These are phyloP conservation scores for Mycosphaerelloides madeirae DNA, from an alignment of 2,329 filamentous ascomycete species.

Conservation along the genomic window DNA sequence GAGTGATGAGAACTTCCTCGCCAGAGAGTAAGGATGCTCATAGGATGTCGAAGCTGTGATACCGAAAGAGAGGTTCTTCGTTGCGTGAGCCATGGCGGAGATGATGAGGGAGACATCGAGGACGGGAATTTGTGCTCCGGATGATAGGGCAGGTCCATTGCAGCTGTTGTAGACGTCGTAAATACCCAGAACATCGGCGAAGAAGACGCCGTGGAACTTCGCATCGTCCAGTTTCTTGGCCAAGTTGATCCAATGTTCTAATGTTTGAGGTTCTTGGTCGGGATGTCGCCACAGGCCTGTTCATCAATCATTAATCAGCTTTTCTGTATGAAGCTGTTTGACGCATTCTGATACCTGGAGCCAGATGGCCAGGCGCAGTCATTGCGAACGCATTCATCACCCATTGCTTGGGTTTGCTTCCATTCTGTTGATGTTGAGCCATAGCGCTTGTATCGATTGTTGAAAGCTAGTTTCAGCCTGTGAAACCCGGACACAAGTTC, in stretches of 20 bases:
- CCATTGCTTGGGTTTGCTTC: conserved; percentile 32
- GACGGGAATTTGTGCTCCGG: conserved; percentile 64
- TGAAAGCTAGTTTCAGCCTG: too few relatives aligned
- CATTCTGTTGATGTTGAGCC: too few relatives aligned
- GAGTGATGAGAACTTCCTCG: conserved; percentile 33
- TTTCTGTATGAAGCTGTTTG: not conserved
- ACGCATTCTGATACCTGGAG: conserved; percentile 32
- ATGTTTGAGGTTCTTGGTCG: conserved; percentile 36
- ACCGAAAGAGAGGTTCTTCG: conserved; percentile 40
- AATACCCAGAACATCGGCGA: conserved; percentile 47
- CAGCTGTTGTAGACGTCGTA: conserved; percentile 44
- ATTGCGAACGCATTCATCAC: conserved; percentile 48
- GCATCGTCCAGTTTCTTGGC: conserved; percentile 46
- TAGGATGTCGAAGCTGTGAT: conserved; percentile 37
- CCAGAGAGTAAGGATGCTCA: conserved; percentile 34
- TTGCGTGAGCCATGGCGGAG: conserved; percentile 43
- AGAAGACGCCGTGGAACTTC: conserved; percentile 49
- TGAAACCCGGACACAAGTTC: too few relatives aligned
- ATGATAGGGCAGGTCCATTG: conserved; percentile 48
- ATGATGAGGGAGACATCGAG: conserved; percentile 48
- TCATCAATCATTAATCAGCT: not conserved
- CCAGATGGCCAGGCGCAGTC: conserved; percentile 44
- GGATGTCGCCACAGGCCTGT: conserved; percentile 31
- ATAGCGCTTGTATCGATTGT: too few relatives aligned
- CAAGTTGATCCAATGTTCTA: conserved; percentile 46